Base-by-base conservation (phyloP, 140 eudicot species). In the Erigeron philadelphicus region DNA sequence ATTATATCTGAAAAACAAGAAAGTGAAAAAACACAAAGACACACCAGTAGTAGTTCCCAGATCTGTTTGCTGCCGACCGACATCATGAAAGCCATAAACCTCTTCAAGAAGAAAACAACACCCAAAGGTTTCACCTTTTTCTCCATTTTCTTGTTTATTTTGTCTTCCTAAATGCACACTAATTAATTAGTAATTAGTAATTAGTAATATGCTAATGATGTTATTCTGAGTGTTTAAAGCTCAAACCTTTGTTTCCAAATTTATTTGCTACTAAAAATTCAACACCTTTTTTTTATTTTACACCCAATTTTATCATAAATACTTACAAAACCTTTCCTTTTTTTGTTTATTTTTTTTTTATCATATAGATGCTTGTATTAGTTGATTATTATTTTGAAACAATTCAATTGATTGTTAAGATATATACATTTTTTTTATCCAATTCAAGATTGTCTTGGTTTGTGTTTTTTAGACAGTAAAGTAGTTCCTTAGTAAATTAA, bases 101-200 rank as follows among this genome's bases (percentile, higher is more conserved):
- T 89, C 78, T 89, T 89, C 86, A 86, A 75, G 87, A 89, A 89
- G 83, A 89, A 89, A 70, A 89, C 96, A 61, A 84, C 95, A 3
- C 96, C 96, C 72, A 89, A 89, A 87, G 96, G 96, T 68, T 68
- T 1, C 13, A 11, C 18, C 16, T 35, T 59, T 61, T 0, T 15
- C 54, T 16, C 8, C 40, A 31, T 16, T 8, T 70, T 19, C 11
- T 42, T 41, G 38, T 31, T 46, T 40, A 1, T 71, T 65, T 49
- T 40, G 13, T 53, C 8, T 40, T 16, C 7, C 43, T 10, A 11
- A 47, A 67, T 42, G 40, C 44, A 54, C 59, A 40, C 35, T 45
- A 56, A 3, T 25, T 17, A 23, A 21, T 45, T 66, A 0, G 46
- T 19, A 55, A 8, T 11, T 17, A 7, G 46, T 45, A 17, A 47